Conservation (phyloP, 495 filamentous ascomycete genomes). For the Massariosphaeria phaeospora region DNA sequence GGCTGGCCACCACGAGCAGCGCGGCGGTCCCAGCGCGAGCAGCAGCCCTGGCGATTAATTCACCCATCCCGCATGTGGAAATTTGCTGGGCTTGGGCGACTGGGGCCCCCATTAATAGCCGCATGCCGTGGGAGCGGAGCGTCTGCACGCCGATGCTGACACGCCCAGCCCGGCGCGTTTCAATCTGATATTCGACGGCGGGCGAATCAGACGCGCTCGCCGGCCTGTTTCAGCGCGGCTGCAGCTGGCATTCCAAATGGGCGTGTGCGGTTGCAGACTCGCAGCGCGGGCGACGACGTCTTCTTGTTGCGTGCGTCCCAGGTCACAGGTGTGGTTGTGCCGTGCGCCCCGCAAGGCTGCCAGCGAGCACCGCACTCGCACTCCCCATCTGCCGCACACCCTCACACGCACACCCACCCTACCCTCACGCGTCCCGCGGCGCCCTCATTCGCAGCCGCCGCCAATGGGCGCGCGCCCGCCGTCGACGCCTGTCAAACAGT, state of each 20-base stretch:
- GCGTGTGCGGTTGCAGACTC: neutral
- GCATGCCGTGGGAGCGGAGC: conserved; percentile 16
- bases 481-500: neutral
- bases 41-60: conserved; percentile 1
- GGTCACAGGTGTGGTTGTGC: neutral
- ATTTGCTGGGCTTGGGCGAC: conserved; percentile 12
- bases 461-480: no score
- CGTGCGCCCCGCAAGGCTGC: neutral
- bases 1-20: conserved; percentile 8
- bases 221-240: conserved; percentile 14
- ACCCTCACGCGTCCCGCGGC: conserved; percentile 1
- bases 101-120: conserved; percentile 19
- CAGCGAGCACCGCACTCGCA: neutral
- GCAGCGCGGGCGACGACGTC: neutral
- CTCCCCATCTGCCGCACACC: conserved; percentile 23
- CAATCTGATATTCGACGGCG: conserved; percentile 5
- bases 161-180: neutral
- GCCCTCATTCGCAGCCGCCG: no score
- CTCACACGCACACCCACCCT: conserved; percentile 4
- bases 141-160: conserved; percentile 22
- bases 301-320: no score
- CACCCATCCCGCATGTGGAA: no score
- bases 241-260: conserved; percentile 12
- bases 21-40: conserved; percentile 10
- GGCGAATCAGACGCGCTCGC: conserved; percentile 11